Percentiles rank a stretch among this genome's conserved stretches.
Conservation (phyloP, 257 asterid genomes). For the Dorcoceras hygrometricum region DNA sequence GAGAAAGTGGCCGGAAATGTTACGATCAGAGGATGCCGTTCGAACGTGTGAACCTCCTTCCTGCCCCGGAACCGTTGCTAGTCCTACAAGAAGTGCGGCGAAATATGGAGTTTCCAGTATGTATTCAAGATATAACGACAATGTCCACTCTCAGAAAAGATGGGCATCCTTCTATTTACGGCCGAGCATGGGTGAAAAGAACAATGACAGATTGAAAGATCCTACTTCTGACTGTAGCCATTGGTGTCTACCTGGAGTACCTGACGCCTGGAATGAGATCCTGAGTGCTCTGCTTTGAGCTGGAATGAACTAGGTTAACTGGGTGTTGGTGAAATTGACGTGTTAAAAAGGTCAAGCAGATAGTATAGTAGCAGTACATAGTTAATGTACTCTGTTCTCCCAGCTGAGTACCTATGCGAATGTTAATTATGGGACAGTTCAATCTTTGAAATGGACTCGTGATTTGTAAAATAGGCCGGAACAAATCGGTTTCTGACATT, state of each 20-base stretch:
- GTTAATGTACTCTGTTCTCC: constrained; percentile 1
- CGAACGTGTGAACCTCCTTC: constrained; percentile 40
- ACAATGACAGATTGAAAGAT: constrained; percentile 38
- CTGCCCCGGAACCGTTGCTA: constrained; percentile 43
- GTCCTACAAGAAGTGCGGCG: constrained; percentile 51
- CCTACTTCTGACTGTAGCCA: constrained; percentile 72
- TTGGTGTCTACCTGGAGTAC: constrained; percentile 94
- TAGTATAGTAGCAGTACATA: constrained; percentile 6
- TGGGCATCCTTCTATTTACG: constrained; percentile 88
- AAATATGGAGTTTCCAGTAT: constrained; percentile 64
- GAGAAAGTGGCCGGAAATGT: constrained; percentile 78
- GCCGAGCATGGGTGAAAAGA: constrained; percentile 46
- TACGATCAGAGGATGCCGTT: constrained; percentile 57
- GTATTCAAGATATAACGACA: constrained; percentile 57
- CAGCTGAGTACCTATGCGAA: no score
- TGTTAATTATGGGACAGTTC: no score
- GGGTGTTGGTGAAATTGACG: not conserved
- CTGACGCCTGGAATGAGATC: constrained; percentile 86
- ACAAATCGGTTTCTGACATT: no score
- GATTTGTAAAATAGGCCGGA: no score
- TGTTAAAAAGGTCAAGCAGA: not conserved
- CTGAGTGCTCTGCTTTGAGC: constrained; percentile 52
- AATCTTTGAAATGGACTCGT: no score
- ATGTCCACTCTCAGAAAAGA: constrained; percentile 67
- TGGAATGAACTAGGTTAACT: not conserved